phyloP scores from a whole-genome alignment of 164 flowering plant genomes.

The Berberis vulgaris region DNA sequence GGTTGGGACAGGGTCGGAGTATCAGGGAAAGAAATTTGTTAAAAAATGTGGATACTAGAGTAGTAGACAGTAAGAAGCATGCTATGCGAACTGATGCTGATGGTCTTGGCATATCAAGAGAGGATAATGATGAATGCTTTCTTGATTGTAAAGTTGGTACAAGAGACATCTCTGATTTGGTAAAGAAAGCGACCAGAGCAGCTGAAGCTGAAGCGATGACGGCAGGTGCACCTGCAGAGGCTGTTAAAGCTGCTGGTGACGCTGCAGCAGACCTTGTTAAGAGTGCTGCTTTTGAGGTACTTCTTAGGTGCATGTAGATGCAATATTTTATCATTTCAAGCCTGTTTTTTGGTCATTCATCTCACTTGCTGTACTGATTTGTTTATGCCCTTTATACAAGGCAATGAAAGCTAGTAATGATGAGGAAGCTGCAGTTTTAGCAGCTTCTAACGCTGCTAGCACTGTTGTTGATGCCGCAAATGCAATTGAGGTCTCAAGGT shows the following conservation, averaged over 20 bases:
- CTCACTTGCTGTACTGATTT: slow-evolving; percentile 2
- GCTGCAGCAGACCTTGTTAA: slow-evolving; percentile 95
- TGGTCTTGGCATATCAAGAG: slow-evolving; percentile 35
- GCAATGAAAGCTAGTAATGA: slow-evolving; percentile 48
- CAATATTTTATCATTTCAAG: not conserved
- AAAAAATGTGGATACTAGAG: slow-evolving; percentile 39
- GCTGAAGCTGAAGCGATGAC: slow-evolving; percentile 98
- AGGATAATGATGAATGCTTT: slow-evolving; percentile 64
- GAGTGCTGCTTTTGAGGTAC: slow-evolving; percentile 79
- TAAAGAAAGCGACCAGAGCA: slow-evolving; percentile 76
- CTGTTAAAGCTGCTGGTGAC: slow-evolving; percentile 88
- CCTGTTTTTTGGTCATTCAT: not conserved
- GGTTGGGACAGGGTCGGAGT: slow-evolving; percentile 40
- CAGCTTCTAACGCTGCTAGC: slow-evolving; percentile 83
- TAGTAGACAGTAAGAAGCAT: slow-evolving; percentile 31
- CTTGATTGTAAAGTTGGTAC: slow-evolving; percentile 66
- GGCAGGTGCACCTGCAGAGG: slow-evolving; percentile 75
- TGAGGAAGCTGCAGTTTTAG: slow-evolving; percentile 84
- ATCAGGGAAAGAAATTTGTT: slow-evolving; percentile 36
- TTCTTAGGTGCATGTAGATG: not conserved
- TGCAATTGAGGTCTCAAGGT: slow-evolving; percentile 75
- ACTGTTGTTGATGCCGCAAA: slow-evolving; percentile 89
- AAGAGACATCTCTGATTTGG: slow-evolving; percentile 63
- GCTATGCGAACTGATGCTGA: slow-evolving; percentile 29
- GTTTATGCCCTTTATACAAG: slow-evolving; percentile 22